Conservation (phyloP, 345 rosid genomes). For the Mercurialis annua region DNA sequence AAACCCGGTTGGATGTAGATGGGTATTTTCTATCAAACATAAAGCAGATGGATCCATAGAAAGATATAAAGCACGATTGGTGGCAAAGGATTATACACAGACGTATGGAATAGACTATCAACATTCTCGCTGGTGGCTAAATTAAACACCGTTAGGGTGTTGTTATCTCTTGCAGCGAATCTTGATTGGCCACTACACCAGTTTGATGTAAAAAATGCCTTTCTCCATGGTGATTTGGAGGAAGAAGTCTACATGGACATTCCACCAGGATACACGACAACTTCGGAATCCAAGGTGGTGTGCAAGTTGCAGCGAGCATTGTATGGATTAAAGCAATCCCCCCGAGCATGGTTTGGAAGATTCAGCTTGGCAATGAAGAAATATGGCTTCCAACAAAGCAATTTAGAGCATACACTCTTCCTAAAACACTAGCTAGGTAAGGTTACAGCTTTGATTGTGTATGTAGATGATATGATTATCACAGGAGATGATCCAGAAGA, state of each 20-base stretch:
- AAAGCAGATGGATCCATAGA: neutral
- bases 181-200: neutral
- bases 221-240: neutral
- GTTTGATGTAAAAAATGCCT: neutral
- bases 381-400: neutral
- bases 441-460: neutral
- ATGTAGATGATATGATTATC: slow-evolving; percentile 2
- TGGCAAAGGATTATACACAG: neutral
- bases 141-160: too few relatives aligned
- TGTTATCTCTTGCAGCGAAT: too few relatives aligned
- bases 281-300: too few relatives aligned
- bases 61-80: neutral
- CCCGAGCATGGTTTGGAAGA: too few relatives aligned
- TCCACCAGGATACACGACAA: too few relatives aligned
- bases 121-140: neutral
- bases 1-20: neutral
- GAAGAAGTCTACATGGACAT: too few relatives aligned
- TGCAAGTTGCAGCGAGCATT: too few relatives aligned
- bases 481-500: neutral
- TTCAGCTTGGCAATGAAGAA: neutral
- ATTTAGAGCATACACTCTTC: neutral
- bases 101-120: neutral
- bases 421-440: neutral
- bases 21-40: neutral
- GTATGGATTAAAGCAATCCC: too few relatives aligned